Conservation (phyloP, 768 basidiomycete species). For the Cystofilobasidium capitatum region DNA sequence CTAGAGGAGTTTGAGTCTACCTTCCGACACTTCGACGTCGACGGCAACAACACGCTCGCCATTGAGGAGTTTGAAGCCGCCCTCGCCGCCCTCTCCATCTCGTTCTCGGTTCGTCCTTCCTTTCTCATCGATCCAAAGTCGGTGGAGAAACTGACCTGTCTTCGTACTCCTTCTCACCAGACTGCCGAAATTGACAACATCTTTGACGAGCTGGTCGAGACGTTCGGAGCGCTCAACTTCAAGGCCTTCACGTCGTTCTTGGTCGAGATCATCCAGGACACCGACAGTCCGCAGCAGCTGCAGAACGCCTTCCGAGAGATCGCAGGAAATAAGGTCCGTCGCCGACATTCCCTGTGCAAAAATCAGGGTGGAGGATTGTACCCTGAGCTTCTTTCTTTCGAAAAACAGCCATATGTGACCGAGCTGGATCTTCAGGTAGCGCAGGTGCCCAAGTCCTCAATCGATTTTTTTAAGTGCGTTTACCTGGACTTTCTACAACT, state of each 20-base stretch:
- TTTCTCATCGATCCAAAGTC: background rate
- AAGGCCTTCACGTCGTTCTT: conserved; percentile 90
- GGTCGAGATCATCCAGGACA: conserved; percentile 92
- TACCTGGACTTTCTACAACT: background rate
- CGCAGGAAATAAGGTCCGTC: conserved; percentile 69
- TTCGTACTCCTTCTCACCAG: conserved; percentile 37
- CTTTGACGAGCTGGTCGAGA: conserved; percentile 64
- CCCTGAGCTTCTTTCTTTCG: background rate
- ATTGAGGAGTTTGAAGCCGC: conserved; percentile 85
- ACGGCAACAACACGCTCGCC: conserved; percentile 78
- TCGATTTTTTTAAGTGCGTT: conserved; percentile 24
- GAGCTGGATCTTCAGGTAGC: conserved; percentile 84
- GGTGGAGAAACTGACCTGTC: background rate
- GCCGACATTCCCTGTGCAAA: conserved; percentile 24
- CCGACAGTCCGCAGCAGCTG: conserved; percentile 82
- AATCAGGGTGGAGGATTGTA: background rate
- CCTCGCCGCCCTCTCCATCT: conserved; percentile 83
- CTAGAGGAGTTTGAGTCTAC: conserved; percentile 94
- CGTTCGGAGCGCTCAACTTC: conserved; percentile 81
- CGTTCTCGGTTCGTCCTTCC: conserved; percentile 51
- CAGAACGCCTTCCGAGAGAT: conserved; percentile 88
- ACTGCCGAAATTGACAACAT: conserved; percentile 81
- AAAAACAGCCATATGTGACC: conserved; percentile 72
- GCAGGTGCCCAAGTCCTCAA: conserved; percentile 50
- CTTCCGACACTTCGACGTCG: conserved; percentile 93